Conservation (phyloP, 2,329 filamentous ascomycete species). For the Penicillium paneum region DNA sequence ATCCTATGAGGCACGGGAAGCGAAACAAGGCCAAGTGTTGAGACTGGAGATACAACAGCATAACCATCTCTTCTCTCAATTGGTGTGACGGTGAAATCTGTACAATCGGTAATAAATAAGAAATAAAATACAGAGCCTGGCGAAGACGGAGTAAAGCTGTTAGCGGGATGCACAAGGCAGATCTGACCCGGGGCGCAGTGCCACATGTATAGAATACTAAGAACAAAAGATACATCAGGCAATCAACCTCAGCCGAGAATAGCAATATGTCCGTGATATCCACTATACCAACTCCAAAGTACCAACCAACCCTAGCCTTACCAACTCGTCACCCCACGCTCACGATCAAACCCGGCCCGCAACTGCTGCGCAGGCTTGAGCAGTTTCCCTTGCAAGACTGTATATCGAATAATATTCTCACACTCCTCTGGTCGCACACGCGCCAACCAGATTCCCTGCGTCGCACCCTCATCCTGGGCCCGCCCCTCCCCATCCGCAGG, state of each 20-base stretch:
- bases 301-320: constrained; percentile 40
- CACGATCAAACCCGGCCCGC: constrained; percentile 84
- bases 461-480: constrained; percentile 57
- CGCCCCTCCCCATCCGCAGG: constrained; percentile 26
- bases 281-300: background rate
- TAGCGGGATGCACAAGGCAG: no score
- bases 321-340: constrained; percentile 81
- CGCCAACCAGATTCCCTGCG: constrained; percentile 90
- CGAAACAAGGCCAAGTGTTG: no score
- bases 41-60: no score
- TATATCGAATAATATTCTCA: constrained; percentile 86
- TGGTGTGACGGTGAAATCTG: no score
- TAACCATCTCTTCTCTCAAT: no score
- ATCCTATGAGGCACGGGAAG: background rate
- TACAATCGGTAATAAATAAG: no score
- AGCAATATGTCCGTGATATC: background rate
- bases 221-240: background rate
- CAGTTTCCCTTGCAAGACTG: constrained; percentile 87
- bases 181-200: no score
- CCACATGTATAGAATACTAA: background rate
- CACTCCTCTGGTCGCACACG: constrained; percentile 82
- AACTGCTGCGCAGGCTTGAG: constrained; percentile 85
- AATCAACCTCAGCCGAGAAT: background rate
- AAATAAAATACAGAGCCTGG: no score
- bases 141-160: no score